Evolutionary conservation across 768 basidiomycete genomes (phyloP).

Genomic region (Agaricus blazei): DNA sequence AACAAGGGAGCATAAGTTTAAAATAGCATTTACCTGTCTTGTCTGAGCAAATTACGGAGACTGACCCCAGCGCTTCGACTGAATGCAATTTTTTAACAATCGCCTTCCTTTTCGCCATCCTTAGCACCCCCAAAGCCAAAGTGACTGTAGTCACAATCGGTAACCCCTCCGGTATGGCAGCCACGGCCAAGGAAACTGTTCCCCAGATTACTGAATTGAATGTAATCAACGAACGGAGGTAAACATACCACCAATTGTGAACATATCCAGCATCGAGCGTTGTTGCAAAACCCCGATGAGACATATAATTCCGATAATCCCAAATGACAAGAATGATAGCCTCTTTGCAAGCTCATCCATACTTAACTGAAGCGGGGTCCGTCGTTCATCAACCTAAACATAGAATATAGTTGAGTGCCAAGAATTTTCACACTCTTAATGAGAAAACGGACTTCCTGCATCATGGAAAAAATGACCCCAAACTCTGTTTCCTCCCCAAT

Average conservation of each 20-base stretch:
- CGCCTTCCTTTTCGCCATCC: constrained; percentile 93
- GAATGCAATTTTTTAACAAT: constrained; percentile 97
- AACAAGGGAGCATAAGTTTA: not conserved
- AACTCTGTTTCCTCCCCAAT: constrained; percentile 87
- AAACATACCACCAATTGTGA: constrained; percentile 89
- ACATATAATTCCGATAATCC: constrained; percentile 91
- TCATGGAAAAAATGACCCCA: constrained; percentile 95
- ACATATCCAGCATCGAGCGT: constrained; percentile 94
- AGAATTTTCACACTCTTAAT: constrained; percentile 25
- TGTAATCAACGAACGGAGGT: not conserved
- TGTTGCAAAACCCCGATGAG: constrained; percentile 83
- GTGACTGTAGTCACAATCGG: constrained; percentile 98
- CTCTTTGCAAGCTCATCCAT: constrained; percentile 98
- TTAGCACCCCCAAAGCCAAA: constrained; percentile 85
- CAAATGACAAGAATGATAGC: constrained; percentile 85
- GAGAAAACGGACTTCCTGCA: constrained; percentile 73
- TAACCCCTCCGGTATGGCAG: constrained; percentile 94
- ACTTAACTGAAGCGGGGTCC: constrained; percentile 86
- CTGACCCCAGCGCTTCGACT: constrained; percentile 89
- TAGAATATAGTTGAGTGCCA: not conserved
- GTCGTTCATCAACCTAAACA: constrained; percentile 67
- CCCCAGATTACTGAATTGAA: not conserved
- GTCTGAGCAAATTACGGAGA: constrained; percentile 97
- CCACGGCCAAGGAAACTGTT: constrained; percentile 93
- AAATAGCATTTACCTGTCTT: constrained; percentile 67